Conservation (phyloP, 129 eudicot species). For the Mikania micrantha region DNA sequence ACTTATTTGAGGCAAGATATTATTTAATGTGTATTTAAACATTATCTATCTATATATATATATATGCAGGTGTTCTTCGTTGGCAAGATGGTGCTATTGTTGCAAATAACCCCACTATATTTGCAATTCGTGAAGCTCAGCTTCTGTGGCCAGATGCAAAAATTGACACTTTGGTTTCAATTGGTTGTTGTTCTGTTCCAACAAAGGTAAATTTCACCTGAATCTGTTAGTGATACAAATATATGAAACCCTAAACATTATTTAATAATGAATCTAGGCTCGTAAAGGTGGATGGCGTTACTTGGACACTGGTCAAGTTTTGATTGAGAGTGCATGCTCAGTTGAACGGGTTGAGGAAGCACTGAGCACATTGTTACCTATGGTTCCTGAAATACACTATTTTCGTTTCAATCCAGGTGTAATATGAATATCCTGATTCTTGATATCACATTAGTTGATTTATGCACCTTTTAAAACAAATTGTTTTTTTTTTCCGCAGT, state of each 20-base stretch:
- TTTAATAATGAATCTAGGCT: conserved; percentile 33
- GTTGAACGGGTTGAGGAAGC: conserved; percentile 98
- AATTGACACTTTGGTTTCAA: conserved; percentile 82
- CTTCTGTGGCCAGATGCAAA: conserved; percentile 93
- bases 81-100: conserved; percentile 99
- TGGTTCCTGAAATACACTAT: conserved; percentile 93
- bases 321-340: conserved; percentile 98
- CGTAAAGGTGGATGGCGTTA: conserved; percentile 98
- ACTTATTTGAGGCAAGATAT: neutral
- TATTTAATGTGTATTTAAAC: neutral
- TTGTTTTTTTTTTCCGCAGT: conserved; percentile 30
- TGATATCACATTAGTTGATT: neutral
- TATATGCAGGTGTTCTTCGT: conserved; percentile 49
- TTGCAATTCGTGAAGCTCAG: conserved; percentile 93
- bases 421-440: neutral
- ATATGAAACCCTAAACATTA: neutral
- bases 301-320: conserved; percentile 94
- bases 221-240: neutral
- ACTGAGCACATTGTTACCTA: conserved; percentile 77
- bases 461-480: neutral
- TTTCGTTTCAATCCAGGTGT: conserved; percentile 96
- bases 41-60: neutral
- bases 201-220: conserved; percentile 55
- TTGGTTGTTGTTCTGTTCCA: conserved; percentile 96
- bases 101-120: conserved; percentile 91